Conservation (phyloP, 2,329 filamentous ascomycete genomes). For the Pleomassaria siparia region DNA sequence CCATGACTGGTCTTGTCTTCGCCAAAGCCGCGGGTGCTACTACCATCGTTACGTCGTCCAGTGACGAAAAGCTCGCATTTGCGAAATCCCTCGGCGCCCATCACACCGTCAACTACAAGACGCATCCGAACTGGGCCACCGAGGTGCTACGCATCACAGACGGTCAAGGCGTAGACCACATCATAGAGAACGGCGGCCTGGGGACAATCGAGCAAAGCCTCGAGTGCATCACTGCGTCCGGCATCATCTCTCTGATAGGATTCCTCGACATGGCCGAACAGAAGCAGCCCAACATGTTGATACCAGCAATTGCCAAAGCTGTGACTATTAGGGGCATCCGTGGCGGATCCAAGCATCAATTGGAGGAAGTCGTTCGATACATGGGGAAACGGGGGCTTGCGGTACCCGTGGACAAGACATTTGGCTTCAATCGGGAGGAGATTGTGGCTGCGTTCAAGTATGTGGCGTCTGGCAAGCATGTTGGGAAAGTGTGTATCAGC, state of each 20-base stretch:
- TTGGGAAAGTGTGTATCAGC: conserved; percentile 24
- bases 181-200: conserved; percentile 47
- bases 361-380: conserved; percentile 38
- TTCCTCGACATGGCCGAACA: conserved; percentile 34
- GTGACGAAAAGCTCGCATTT: conserved; percentile 50
- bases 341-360: conserved; percentile 59
- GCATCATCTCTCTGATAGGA: conserved; percentile 50
- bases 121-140: conserved; percentile 47
- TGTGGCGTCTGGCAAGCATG: conserved; percentile 35
- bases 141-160: conserved; percentile 50
- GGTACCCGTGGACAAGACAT: conserved; percentile 33
- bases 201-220: conserved; percentile 46
- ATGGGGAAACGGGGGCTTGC: conserved; percentile 31
- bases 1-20: conserved; percentile 32
- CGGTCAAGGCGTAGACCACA: conserved; percentile 47
- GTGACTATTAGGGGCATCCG: conserved; percentile 52
- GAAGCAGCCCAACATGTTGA: conserved; percentile 36
- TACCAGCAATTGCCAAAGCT: conserved; percentile 29
- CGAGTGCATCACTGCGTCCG: conserved; percentile 48
- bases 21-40: conserved; percentile 50
- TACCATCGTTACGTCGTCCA: conserved; percentile 55
- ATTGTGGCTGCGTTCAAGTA: conserved; percentile 36
- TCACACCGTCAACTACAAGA: conserved; percentile 54
- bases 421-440: conserved; percentile 34
- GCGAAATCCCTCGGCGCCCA: conserved; percentile 47